These are phyloP conservation scores for Monosporozyma aquatica DNA, from an alignment of 805 yeast species.

Conservation along the genomic window DNA sequence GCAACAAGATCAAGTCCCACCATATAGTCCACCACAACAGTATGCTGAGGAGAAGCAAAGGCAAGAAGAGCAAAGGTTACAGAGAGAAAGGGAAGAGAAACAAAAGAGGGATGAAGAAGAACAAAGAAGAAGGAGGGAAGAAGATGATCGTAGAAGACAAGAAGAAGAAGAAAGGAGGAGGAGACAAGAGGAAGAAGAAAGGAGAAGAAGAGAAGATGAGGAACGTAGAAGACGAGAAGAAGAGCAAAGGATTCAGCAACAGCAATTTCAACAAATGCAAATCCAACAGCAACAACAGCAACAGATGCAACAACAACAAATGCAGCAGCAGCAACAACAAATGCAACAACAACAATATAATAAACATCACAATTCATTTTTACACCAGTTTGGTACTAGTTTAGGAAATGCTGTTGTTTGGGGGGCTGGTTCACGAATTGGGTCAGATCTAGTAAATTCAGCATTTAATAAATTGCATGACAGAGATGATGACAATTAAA, in stretches of 20 bases:
- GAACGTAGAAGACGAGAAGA: no score
- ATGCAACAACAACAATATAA: not conserved
- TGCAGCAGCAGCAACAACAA: constrained; percentile 2
- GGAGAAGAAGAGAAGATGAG: not conserved
- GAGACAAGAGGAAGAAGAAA: constrained; percentile 2
- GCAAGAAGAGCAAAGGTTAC: constrained; percentile 3
- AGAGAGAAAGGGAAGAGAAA: not conserved
- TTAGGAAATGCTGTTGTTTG: constrained; percentile 77
- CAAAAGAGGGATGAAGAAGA: not conserved
- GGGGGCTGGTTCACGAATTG: constrained; percentile 93
- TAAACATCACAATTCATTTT: not conserved
- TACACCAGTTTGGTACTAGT: constrained; percentile 34
- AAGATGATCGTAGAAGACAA: not conserved
- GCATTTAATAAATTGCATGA: constrained; percentile 38
- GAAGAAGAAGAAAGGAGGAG: constrained; percentile 2
- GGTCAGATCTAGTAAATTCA: constrained; percentile 67
- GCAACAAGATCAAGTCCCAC: constrained; percentile 2
- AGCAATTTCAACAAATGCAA: not conserved
- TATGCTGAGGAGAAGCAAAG: constrained; percentile 5
- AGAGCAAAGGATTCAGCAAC: constrained; percentile 1
- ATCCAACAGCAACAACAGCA: not conserved
- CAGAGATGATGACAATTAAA: no score
- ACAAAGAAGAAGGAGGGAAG: not conserved
- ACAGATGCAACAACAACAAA: not conserved
- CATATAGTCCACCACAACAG: constrained; percentile 3